A percentile compares a stretch with the other conserved stretches of the same genome.
Evolutionary conservation across 768 basidiomycete species (phyloP).

Genomic region (Pleurotus tuoliensis): DNA sequence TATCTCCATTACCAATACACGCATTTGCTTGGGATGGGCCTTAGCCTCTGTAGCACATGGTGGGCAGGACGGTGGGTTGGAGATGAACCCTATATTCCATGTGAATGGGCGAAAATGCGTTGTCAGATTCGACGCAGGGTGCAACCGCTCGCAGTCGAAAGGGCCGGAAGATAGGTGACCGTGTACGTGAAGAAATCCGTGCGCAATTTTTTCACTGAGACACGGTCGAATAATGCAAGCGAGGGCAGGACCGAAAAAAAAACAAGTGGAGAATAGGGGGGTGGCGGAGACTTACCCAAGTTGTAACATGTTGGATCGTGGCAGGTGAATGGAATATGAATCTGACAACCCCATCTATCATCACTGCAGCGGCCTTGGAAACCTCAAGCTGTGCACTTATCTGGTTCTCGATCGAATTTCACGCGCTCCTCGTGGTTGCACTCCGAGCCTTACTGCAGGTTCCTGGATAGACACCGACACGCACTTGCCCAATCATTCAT

Average conservation of each 20-base stretch:
- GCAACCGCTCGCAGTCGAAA: neutral
- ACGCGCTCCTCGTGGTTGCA: conserved; percentile 5
- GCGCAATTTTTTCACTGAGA: neutral
- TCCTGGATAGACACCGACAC: neutral
- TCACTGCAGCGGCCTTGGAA: conserved; percentile 4
- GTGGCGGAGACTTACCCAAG: conserved; percentile 1
- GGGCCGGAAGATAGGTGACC: neutral
- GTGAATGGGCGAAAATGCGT: neutral
- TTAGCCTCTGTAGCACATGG: conserved; percentile 1
- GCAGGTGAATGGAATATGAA: neutral
- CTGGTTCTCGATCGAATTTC: neutral
- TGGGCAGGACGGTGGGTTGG: neutral
- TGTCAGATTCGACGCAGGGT: neutral
- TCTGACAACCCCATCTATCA: conserved; percentile 9
- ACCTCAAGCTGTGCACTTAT: conserved; percentile 1
- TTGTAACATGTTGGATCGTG: conserved; percentile 9
- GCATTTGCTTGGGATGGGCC: neutral
- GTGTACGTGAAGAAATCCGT: neutral
- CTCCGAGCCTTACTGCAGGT: neutral
- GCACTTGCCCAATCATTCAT: neutral
- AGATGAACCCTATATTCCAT: neutral
- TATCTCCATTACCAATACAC: conserved; percentile 5
- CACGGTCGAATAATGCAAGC: neutral
- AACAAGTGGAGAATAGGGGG: neutral
- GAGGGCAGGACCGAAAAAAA: neutral